Percentiles rank a stretch among this genome's conserved stretches.
These are phyloP conservation scores for Candida bentonensis DNA, from an alignment of 805 yeast genomes.

Conservation along the genomic window DNA sequence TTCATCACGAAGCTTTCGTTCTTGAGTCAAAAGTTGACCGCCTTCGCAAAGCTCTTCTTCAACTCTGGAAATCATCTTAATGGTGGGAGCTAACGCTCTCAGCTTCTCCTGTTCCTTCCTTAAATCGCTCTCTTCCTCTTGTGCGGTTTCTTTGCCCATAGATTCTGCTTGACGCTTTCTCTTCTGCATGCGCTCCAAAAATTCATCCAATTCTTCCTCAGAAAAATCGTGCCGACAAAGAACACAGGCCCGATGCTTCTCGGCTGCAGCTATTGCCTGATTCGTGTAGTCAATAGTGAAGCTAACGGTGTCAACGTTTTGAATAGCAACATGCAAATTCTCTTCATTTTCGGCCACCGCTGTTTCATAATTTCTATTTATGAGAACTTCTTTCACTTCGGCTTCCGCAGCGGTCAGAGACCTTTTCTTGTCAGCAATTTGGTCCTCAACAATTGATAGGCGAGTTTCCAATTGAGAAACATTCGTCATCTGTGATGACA, in stretches of 20 bases:
- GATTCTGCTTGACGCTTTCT: conserved; percentile 20
- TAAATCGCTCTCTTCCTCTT: conserved; percentile 16
- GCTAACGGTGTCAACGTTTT: conserved; percentile 51
- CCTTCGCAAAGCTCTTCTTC: conserved; percentile 17
- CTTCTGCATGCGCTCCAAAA: conserved; percentile 15
- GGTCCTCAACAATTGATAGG: conserved; percentile 2
- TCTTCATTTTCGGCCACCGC: conserved; percentile 43
- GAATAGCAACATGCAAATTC: conserved; percentile 45
- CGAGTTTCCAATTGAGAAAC: conserved; percentile 1
- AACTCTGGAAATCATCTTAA: conserved; percentile 10
- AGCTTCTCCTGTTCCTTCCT: conserved; percentile 6
- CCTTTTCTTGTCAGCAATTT: conserved; percentile 2
- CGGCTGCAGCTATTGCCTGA: conserved; percentile 54
- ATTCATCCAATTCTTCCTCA: conserved; percentile 13
- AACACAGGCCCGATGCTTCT: conserved; percentile 43
- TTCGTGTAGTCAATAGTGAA: conserved; percentile 53
- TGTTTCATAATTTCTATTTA: conserved; percentile 31
- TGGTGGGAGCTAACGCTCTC: conserved; percentile 6
- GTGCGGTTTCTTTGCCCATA: conserved; percentile 22
- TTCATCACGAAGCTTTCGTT: not conserved
- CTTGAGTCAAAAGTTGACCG: not conserved
- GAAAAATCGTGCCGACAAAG: conserved; percentile 61
- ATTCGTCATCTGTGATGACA: not conserved
- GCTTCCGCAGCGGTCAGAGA: conserved; percentile 11
- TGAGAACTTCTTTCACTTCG: conserved; percentile 20